phyloP scores from a whole-genome alignment of 2,329 filamentous ascomycete genomes.

The Grosmannia clavigera region DNA sequence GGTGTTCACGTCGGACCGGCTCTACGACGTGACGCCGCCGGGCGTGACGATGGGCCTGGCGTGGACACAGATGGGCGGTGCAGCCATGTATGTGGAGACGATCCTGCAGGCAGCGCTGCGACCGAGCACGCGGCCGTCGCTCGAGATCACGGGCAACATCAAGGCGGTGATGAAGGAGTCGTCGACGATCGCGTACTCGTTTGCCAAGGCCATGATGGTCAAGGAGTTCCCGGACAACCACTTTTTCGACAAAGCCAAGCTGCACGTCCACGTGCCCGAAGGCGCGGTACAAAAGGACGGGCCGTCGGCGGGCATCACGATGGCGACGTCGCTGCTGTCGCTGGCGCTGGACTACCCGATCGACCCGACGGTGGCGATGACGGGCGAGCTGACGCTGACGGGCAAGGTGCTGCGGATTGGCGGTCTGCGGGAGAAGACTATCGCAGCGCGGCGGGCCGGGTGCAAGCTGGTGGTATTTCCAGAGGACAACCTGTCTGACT shows the following conservation, averaged over 20 bases:
- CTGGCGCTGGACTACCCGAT: constrained; percentile 69
- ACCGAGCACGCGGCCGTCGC: constrained; percentile 58
- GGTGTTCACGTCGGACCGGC: constrained; percentile 85
- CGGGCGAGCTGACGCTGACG: constrained; percentile 89
- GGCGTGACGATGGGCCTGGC: constrained; percentile 96
- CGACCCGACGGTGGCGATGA: constrained; percentile 89
- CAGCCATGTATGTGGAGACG: constrained; percentile 92
- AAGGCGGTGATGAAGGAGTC: constrained; percentile 98
- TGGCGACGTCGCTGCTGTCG: constrained; percentile 86
- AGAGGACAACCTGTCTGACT: constrained; percentile 89
- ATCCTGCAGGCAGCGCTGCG: constrained; percentile 78
- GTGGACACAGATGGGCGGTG: constrained; percentile 95
- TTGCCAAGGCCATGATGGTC: constrained; percentile 80
- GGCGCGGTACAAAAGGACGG: constrained; percentile 94
- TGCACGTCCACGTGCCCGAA: constrained; percentile 94
- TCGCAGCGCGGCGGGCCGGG: constrained; percentile 82
- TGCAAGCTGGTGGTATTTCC: constrained; percentile 93
- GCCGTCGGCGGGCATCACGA: constrained; percentile 87
- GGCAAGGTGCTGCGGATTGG: constrained; percentile 94
- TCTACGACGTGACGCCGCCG: constrained; percentile 86
- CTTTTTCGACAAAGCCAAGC: constrained; percentile 91
- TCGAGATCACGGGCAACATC: constrained; percentile 90
- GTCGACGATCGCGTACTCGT: constrained; percentile 88
- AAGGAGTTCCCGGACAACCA: constrained; percentile 77
- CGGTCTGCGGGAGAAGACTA: constrained; percentile 90